Evolutionary conservation across 441 rosid species (phyloP).

Genomic region (Flueggea neowawraea): DNA sequence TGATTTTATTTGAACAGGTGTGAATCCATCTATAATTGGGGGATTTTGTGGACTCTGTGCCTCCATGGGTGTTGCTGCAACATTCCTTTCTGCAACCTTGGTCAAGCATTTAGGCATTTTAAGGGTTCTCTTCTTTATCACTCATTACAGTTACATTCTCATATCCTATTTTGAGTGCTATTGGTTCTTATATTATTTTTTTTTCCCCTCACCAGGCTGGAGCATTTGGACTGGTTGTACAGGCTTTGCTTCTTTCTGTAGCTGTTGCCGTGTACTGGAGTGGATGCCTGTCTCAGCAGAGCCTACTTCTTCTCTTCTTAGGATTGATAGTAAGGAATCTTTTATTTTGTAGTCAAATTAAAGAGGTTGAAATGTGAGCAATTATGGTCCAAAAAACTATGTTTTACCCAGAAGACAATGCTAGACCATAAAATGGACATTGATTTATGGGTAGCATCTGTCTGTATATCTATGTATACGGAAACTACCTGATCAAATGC

Average conservation of each 20-base stretch:
- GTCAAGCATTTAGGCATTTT: slow-evolving; percentile 74
- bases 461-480: no score
- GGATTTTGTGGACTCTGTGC: slow-evolving; percentile 93
- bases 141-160: not conserved
- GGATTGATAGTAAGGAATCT: slow-evolving; percentile 63
- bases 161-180: slow-evolving; percentile 1
- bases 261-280: slow-evolving; percentile 80
- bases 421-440: no score
- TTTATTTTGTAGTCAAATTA: no score
- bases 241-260: slow-evolving; percentile 72
- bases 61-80: slow-evolving; percentile 87
- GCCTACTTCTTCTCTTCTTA: slow-evolving; percentile 69
- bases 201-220: slow-evolving; percentile 63
- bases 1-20: slow-evolving; percentile 37
- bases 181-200: slow-evolving; percentile 12
- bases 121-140: slow-evolving; percentile 43
- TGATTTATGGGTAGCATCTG: no score
- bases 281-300: slow-evolving; percentile 62
- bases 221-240: slow-evolving; percentile 80
- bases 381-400: no score
- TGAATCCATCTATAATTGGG: slow-evolving; percentile 83
- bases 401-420: no score
- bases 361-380: no score
- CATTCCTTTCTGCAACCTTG: slow-evolving; percentile 76
- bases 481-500: no score